These are phyloP conservation scores for Stemphylium lycopersici DNA, from an alignment of 2,329 filamentous ascomycete genomes.

Conservation along the genomic window DNA sequence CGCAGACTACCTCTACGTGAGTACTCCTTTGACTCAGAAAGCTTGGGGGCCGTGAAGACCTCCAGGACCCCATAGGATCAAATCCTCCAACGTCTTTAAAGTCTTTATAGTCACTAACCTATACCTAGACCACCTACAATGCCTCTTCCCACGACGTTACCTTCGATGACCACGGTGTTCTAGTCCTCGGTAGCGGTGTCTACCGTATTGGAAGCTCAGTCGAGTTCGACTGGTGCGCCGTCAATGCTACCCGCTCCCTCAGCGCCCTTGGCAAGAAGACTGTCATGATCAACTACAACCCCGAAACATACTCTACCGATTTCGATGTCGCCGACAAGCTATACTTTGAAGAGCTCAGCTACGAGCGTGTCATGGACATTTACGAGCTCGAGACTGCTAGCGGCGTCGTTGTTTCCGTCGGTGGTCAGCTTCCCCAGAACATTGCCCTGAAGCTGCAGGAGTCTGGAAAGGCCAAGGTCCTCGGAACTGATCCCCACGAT, in stretches of 20 bases:
- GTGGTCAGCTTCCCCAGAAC: constrained; percentile 96
- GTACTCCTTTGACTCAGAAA: background rate
- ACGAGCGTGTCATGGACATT: constrained; percentile 98
- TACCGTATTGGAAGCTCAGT: constrained; percentile 98
- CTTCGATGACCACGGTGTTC: constrained; percentile 88
- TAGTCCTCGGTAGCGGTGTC: constrained; percentile 92
- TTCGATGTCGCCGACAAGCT: constrained; percentile 88
- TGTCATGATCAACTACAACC: constrained; percentile 80
- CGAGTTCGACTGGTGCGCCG: constrained; percentile 98
- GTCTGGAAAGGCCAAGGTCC: constrained; percentile 83
- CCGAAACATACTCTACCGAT: constrained; percentile 64
- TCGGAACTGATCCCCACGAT: constrained; percentile 90
- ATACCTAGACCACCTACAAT: constrained; percentile 93
- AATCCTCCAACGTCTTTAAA: background rate
- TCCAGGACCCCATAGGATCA: too few species aligned
- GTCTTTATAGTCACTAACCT: constrained; percentile 10
- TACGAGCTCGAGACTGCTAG: constrained; percentile 87
- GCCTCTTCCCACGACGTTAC: constrained; percentile 90
- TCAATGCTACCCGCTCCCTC: constrained; percentile 84
- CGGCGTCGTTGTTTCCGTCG: constrained; percentile 93
- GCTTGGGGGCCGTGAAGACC: too few species aligned
- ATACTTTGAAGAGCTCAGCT: constrained; percentile 96
- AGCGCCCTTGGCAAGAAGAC: constrained; percentile 93
- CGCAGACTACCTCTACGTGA: constrained; percentile 10
- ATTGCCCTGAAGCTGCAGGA: constrained; percentile 95